Percentiles rank a stretch among this genome's conserved stretches.
These are phyloP conservation scores for Plasmodium vivax DNA, from an alignment of 169 alveolate genomes.

Conservation along the genomic window DNA sequence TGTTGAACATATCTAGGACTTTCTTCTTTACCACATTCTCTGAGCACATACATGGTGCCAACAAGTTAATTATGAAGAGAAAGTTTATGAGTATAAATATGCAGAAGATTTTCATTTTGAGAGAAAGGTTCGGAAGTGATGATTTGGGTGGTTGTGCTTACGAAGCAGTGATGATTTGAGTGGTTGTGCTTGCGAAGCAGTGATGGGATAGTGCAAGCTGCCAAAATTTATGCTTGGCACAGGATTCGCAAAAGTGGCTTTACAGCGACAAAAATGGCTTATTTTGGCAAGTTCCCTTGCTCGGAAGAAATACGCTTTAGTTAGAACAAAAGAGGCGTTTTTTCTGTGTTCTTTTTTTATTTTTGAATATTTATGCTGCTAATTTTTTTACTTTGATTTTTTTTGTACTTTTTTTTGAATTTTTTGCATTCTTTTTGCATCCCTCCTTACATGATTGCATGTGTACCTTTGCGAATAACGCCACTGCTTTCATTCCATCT, in stretches of 20 bases:
- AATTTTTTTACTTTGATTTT: neutral
- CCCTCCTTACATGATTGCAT: neutral
- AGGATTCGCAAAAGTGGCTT: neutral
- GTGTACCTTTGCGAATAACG: neutral
- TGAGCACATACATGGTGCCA: slow-evolving; percentile 2
- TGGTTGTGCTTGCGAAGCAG: neutral
- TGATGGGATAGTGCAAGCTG: neutral
- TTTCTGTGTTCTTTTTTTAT: neutral
- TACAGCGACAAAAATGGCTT: too few species aligned
- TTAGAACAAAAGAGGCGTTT: neutral
- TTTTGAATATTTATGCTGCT: neutral
- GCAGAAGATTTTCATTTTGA: slow-evolving; percentile 18
- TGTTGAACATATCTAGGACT: neutral
- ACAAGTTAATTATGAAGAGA: neutral
- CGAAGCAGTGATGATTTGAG: neutral
- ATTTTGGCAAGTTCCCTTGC: neutral
- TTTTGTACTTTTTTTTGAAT: neutral
- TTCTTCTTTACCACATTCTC: neutral
- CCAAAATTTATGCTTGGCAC: neutral
- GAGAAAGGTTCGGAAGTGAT: neutral
- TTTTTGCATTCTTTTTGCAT: neutral
- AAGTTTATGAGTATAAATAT: neutral
- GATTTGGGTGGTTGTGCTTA: neutral
- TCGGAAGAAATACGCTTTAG: neutral
- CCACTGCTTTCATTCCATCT: neutral